Evolutionary conservation across 352 stramenopile genomes (phyloP).

Genomic region (Ophiocytium majus): DNA sequence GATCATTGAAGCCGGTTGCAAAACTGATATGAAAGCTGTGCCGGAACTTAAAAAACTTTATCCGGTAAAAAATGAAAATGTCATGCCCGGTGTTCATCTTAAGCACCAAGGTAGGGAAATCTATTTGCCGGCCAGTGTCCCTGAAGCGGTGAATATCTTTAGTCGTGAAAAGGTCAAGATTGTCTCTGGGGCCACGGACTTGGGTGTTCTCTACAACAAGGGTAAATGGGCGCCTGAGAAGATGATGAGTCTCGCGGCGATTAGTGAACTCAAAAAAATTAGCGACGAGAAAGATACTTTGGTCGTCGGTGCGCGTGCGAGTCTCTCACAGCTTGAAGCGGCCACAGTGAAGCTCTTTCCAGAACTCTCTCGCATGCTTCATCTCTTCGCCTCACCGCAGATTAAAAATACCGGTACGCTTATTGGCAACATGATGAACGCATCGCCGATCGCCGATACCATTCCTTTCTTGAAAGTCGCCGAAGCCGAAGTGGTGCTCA

Average conservation of each 20-base stretch:
- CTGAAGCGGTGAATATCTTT: background rate
- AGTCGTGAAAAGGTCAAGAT: background rate
- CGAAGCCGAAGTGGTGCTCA: background rate
- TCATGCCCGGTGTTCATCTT: constrained; percentile 4
- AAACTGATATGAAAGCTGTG: background rate
- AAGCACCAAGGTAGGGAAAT: background rate
- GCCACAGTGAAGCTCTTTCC: constrained; percentile 13
- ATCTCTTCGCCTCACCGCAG: constrained; percentile 7
- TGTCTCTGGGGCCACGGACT: background rate
- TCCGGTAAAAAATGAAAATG: constrained; percentile 2
- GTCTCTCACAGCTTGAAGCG: background rate
- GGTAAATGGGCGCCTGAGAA: background rate
- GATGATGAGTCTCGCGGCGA: constrained; percentile 13
- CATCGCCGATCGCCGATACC: constrained; percentile 12
- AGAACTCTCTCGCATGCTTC: constrained; percentile 9
- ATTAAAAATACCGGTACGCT: constrained; percentile 3
- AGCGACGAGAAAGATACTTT: background rate
- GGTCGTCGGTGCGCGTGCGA: background rate
- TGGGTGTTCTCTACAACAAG: constrained; percentile 9
- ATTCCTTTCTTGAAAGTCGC: constrained; percentile 16
- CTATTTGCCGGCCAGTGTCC: background rate
- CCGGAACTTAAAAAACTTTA: background rate
- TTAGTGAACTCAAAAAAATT: background rate
- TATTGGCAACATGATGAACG: constrained; percentile 16
- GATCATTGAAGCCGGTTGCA: constrained; percentile 9